Evolutionary conservation across 208 protist species (phyloP).

Genomic region (Trypanosoma cruzi): DNA sequence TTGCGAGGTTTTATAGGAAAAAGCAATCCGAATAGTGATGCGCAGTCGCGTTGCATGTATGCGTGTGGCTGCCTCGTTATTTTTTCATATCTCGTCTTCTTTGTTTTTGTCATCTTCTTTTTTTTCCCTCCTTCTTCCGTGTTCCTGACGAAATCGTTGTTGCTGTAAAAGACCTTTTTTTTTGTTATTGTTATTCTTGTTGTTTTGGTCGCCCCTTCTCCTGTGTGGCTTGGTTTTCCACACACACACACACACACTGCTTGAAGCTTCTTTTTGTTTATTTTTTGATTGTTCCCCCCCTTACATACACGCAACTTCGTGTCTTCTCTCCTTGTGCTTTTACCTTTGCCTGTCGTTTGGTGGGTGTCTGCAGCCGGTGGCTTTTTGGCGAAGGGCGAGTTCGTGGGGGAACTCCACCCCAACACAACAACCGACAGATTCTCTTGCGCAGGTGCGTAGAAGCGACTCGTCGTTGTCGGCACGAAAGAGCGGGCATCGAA

Average conservation of each 20-base stretch:
- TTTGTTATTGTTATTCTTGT: conserved; percentile 1
- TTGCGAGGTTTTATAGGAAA: background rate
- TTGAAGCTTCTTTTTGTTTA: too few relatives aligned
- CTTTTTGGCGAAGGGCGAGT: too few relatives aligned
- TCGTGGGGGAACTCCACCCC: too few relatives aligned
- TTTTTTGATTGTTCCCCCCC: too few relatives aligned
- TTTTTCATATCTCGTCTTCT: background rate
- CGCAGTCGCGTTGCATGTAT: background rate
- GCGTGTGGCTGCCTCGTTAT: background rate
- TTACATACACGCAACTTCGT: too few relatives aligned
- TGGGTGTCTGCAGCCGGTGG: too few relatives aligned
- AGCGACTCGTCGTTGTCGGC: background rate
- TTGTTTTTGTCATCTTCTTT: too few relatives aligned
- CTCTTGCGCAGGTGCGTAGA: background rate
- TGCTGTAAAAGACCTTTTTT: background rate
- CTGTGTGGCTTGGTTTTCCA: background rate
- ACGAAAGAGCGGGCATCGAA: too few relatives aligned
- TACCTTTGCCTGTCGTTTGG: too few relatives aligned
- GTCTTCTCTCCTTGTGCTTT: too few relatives aligned
- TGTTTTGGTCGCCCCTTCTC: background rate
- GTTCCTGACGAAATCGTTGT: background rate
- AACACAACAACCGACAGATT: background rate
- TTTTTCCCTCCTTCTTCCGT: background rate
- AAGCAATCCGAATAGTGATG: background rate
- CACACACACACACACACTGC: too few relatives aligned